phyloP scores from a whole-genome alignment of 2,329 filamentous ascomycete genomes.

The Cladorrhinum sp. region DNA sequence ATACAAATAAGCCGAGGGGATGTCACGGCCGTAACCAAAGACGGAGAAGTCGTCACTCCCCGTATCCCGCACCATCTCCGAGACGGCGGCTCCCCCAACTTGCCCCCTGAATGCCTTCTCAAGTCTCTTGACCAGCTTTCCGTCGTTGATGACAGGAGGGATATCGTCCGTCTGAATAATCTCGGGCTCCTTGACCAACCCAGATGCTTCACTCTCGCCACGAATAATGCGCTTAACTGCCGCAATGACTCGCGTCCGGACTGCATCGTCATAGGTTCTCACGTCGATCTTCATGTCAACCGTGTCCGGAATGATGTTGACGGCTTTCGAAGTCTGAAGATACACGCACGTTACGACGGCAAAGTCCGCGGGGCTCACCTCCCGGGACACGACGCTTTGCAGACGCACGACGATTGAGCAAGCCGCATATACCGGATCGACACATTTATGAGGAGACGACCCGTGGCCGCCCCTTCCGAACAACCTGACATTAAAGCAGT shows the following conservation, averaged over 20 bases:
- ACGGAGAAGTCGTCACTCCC: background rate
- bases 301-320: slow-evolving; percentile 42
- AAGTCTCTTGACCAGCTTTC: slow-evolving; percentile 38
- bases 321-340: slow-evolving; percentile 40
- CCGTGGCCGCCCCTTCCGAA: slow-evolving; percentile 44
- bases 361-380: slow-evolving; percentile 35
- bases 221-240: slow-evolving; percentile 44
- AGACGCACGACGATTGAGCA: slow-evolving; percentile 38
- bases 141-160: slow-evolving; percentile 53
- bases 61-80: background rate
- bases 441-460: slow-evolving; percentile 38
- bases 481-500: slow-evolving; percentile 31
- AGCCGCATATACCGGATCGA: slow-evolving; percentile 47
- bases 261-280: slow-evolving; percentile 33
- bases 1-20: slow-evolving; percentile 1
- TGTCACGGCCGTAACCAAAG: background rate
- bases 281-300: slow-evolving; percentile 38
- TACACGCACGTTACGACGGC: slow-evolving; percentile 44
- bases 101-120: slow-evolving; percentile 23
- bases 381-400: slow-evolving; percentile 33
- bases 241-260: slow-evolving; percentile 34
- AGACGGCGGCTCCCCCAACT: background rate
- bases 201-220: slow-evolving; percentile 51
- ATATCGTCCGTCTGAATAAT: slow-evolving; percentile 41
- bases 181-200: slow-evolving; percentile 40